Conservation (phyloP, 148 eudicot species). For the Selenicereus undatus region DNA sequence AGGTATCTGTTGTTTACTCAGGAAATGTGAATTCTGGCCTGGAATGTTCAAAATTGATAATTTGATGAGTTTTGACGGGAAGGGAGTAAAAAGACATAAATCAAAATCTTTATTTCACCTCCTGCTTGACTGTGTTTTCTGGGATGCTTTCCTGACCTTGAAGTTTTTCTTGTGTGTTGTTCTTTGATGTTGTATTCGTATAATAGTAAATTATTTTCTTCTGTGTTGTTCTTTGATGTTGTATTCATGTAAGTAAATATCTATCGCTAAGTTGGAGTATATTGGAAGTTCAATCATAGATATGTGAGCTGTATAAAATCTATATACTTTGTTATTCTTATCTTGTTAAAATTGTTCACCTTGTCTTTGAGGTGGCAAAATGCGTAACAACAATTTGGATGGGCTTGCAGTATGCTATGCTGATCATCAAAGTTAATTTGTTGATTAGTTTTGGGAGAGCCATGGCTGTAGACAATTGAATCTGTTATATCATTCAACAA, state of each 20-base stretch:
- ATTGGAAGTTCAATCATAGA: background rate
- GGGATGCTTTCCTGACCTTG: background rate
- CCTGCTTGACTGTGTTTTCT: background rate
- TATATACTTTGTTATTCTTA: background rate
- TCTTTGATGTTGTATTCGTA: background rate
- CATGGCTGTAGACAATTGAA: background rate
- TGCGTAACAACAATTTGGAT: background rate
- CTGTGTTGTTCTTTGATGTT: background rate
- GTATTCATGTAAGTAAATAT: background rate
- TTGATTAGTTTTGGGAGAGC: background rate
- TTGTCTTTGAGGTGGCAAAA: background rate
- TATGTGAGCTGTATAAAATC: no score
- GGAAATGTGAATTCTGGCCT: background rate
- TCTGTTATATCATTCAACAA: background rate
- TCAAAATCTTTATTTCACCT: background rate
- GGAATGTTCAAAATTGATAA: background rate
- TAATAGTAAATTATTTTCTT: background rate
- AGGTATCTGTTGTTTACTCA: background rate
- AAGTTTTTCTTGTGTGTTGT: background rate
- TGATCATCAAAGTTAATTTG: background rate
- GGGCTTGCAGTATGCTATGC: background rate
- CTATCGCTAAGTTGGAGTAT: background rate
- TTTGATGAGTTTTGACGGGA: background rate
- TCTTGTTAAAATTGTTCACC: background rate
- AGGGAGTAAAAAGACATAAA: background rate